A percentile compares a stretch with the other conserved stretches of the same genome.
These are phyloP conservation scores for Perilla frutescens DNA, from an alignment of 257 asterid genomes.

Conservation along the genomic window DNA sequence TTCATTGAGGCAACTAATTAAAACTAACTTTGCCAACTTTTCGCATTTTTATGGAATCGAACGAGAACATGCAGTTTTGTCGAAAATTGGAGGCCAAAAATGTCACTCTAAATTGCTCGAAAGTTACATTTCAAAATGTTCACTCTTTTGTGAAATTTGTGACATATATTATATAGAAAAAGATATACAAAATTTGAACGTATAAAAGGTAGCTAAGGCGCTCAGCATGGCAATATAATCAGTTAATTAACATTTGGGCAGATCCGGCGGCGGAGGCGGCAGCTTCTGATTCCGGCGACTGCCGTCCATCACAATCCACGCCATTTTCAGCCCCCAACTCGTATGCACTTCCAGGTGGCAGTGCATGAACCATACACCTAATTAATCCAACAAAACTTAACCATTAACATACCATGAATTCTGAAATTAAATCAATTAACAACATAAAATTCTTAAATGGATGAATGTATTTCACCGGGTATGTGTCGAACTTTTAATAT, in stretches of 20 bases:
- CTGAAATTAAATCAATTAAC: no score
- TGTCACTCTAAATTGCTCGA: neutral
- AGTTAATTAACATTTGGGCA: slow-evolving; percentile 60
- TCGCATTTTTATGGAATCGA: neutral
- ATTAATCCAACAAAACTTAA: neutral
- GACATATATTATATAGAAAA: neutral
- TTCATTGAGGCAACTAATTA: no score
- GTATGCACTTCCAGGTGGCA: slow-evolving; percentile 80
- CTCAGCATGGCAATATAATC: neutral
- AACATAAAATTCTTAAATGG: no score
- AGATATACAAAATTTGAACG: neutral
- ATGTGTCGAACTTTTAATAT: no score
- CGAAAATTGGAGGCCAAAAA: neutral
- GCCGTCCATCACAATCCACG: slow-evolving; percentile 72
- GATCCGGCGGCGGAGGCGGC: slow-evolving; percentile 75
- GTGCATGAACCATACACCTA: slow-evolving; percentile 80
- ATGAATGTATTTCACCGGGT: no score
- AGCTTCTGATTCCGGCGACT: slow-evolving; percentile 57
- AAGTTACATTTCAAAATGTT: slow-evolving; percentile 18
- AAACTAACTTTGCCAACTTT: neutral
- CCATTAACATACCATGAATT: no score
- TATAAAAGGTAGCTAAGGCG: neutral
- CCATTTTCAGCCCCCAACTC: slow-evolving; percentile 81
- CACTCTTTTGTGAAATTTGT: neutral
- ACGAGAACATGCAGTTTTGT: neutral